These are phyloP conservation scores for Huntiella bhutanensis DNA, from an alignment of 2,329 filamentous ascomycete genomes.

Conservation along the genomic window DNA sequence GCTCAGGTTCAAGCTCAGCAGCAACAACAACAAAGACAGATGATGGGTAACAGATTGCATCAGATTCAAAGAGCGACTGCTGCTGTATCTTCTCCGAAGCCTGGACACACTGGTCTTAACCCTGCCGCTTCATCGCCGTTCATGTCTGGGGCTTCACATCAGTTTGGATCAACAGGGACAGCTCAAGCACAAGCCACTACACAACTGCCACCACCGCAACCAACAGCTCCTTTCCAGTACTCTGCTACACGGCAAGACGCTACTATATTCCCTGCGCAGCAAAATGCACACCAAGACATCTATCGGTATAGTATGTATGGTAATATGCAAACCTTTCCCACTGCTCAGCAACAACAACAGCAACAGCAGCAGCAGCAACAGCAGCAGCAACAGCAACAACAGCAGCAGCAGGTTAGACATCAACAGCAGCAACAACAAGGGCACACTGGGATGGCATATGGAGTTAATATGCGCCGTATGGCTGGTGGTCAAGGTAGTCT, in stretches of 20 bases:
- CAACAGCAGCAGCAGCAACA: not conserved
- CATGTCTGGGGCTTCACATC: slow-evolving; percentile 2
- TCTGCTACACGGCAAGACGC: too few species aligned
- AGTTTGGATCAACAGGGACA: slow-evolving; percentile 2
- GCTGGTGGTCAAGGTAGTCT: not conserved
- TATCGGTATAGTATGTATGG: too few species aligned
- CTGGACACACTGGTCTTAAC: slow-evolving; percentile 1
- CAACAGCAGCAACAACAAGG: slow-evolving; percentile 6
- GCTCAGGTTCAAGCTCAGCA: slow-evolving; percentile 12
- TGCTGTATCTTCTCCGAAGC: slow-evolving; percentile 7
- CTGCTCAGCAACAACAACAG: not conserved
- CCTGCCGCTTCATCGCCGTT: slow-evolving; percentile 5
- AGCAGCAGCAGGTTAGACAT: slow-evolving; percentile 1
- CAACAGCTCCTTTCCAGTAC: not conserved
- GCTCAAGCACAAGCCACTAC: not conserved
- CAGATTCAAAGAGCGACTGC: not conserved
- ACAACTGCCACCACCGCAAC: slow-evolving; percentile 2
- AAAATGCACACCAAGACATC: too few species aligned
- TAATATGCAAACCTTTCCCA: not conserved
- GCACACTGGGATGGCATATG: not conserved
- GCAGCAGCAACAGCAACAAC: slow-evolving; percentile 4
- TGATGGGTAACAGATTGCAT: slow-evolving; percentile 6
- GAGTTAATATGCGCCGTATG: not conserved
- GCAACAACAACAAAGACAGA: slow-evolving; percentile 12
- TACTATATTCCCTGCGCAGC: too few species aligned